These are phyloP conservation scores for Aspergillus jensenii DNA, from an alignment of 2,329 filamentous ascomycete species.

Conservation along the genomic window DNA sequence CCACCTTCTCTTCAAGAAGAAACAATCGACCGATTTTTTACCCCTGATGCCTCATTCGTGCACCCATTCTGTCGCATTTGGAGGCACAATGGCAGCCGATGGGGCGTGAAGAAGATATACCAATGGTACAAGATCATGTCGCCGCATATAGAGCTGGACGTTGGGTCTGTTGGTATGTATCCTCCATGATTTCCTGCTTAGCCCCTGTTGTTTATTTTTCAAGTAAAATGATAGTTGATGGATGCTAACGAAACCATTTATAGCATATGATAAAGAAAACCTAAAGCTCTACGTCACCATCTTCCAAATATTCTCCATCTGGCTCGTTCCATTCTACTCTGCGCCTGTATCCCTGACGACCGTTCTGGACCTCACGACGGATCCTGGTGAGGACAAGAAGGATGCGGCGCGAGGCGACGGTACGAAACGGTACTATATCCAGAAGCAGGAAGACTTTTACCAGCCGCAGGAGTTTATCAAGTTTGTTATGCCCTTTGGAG, in stretches of 20 bases:
- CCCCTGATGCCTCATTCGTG: constrained; percentile 67
- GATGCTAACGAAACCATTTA: constrained; percentile 7
- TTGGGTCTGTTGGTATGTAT: constrained; percentile 59
- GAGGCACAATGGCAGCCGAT: constrained; percentile 62
- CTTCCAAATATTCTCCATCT: constrained; percentile 73
- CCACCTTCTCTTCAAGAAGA: constrained; percentile 64
- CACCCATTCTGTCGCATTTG: constrained; percentile 76
- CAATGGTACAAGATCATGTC: constrained; percentile 83
- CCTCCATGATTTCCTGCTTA: neutral
- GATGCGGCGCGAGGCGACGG: constrained; percentile 17
- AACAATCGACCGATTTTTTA: constrained; percentile 71
- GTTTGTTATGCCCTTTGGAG: constrained; percentile 65
- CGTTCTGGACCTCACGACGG: constrained; percentile 61
- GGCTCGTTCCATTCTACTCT: constrained; percentile 73
- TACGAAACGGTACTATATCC: constrained; percentile 65
- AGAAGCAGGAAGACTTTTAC: constrained; percentile 77
- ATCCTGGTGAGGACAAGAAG: constrained; percentile 29
- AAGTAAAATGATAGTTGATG: neutral
- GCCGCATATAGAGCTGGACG: constrained; percentile 66
- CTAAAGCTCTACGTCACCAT: constrained; percentile 72
- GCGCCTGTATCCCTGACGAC: constrained; percentile 67
- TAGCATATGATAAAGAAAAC: constrained; percentile 67
- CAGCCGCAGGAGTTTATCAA: constrained; percentile 73
- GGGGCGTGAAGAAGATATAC: constrained; percentile 68
- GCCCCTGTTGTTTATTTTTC: no score